Conservation (phyloP, 495 filamentous ascomycete genomes). For the Aspergillus heteromorphus region DNA sequence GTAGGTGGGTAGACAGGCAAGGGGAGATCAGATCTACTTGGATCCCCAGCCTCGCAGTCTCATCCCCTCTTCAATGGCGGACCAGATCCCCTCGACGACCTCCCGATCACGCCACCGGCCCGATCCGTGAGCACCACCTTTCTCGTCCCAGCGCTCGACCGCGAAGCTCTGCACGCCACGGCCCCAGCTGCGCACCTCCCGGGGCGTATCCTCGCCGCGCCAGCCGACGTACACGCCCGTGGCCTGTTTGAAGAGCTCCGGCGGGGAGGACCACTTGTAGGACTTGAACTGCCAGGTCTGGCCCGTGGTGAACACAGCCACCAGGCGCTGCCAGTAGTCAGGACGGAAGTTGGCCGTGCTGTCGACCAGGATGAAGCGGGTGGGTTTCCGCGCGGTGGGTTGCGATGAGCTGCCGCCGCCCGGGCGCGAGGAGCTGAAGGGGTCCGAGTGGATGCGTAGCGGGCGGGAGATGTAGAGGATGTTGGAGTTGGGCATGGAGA, state of each 20-base stretch:
- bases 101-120: slow-evolving; percentile 88
- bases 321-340: slow-evolving; percentile 94
- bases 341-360: slow-evolving; percentile 90
- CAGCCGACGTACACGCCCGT: slow-evolving; percentile 87
- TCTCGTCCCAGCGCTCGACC: slow-evolving; percentile 75
- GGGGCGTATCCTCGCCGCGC: slow-evolving; percentile 76
- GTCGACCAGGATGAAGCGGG: slow-evolving; percentile 94
- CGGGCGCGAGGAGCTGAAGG: slow-evolving; percentile 23
- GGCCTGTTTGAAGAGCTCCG: slow-evolving; percentile 83
- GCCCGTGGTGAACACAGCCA: slow-evolving; percentile 96
- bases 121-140: slow-evolving; percentile 43
- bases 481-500: slow-evolving; percentile 55
- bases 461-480: slow-evolving; percentile 80
- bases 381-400: slow-evolving; percentile 55
- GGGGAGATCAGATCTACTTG: slow-evolving; percentile 17
- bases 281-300: slow-evolving; percentile 98
- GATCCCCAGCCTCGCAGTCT: slow-evolving; percentile 72
- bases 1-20: too few relatives aligned
- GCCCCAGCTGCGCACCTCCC: slow-evolving; percentile 75
- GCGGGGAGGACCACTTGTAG: slow-evolving; percentile 90
- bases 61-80: slow-evolving; percentile 84
- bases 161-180: slow-evolving; percentile 67
- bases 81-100: slow-evolving; percentile 92
- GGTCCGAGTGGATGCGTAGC: slow-evolving; percentile 59
- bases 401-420: slow-evolving; percentile 13